Base-by-base conservation (phyloP, 495 filamentous ascomycete genomes). In the Collariella sp. region DNA sequence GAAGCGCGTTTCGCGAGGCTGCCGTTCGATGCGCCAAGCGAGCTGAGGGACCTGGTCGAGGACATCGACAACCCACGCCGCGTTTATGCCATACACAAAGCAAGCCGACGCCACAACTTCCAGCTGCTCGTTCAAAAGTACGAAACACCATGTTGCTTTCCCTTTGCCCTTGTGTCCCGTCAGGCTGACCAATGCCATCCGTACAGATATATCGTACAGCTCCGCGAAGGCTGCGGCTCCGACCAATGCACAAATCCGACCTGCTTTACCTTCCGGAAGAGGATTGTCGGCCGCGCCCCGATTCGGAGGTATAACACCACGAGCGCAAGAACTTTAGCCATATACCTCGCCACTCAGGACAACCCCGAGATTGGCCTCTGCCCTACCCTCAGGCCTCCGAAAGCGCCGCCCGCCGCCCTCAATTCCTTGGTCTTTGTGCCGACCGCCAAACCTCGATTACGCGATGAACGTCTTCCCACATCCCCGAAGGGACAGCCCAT, bases 161-260 rank as follows among this genome's bases (percentile, higher is more conserved):
- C 16, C 36, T 15, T 9, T 5, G 3, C 16, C 36, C 16, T 34
- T 12, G 45, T 3, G 31, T 40, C 26, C 44, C 34, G 6, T 10
- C 43, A 33, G 12, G 29, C 39, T 49, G 54, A 68, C 53, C 65
- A 33, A 18, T 58, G 38, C 9, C 49, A n/a, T 16, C 46, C 40
- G 20, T n/a, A 2, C 64, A 95, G 89, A 57, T 94, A 86, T 63
- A 86, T 90, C 55, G 73, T 77, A 18, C 90, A 96, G 70, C 78
- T 96, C n/a, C 79, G 88, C 34, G 78, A 89, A 53, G 90, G 90
- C 50, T 96, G 90, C 62, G 75, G 80, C 44, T 78, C 80, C 45
- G 71, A 76, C n/a, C 67, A 72, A 40, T 96, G 90, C 68, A 76
- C 72, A 18, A 93, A 83, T 1, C 68, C 87, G 13, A 89, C 88